These are phyloP conservation scores for Cyclotella kingstonii DNA, from an alignment of 108 stramenopile genomes.

Conservation along the genomic window DNA sequence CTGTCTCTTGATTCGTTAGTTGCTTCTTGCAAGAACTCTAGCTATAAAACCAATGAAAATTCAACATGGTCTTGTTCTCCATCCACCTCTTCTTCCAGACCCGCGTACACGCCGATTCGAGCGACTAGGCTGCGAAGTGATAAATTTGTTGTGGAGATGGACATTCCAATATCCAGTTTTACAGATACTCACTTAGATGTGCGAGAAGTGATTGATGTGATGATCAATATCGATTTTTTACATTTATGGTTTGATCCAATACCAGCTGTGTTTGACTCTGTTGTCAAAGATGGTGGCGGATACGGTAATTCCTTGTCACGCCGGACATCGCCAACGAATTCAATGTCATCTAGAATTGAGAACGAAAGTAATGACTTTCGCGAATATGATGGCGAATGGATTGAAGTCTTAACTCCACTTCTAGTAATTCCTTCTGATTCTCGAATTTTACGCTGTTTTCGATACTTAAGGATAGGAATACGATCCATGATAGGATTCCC, in stretches of 20 bases:
- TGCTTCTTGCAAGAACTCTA: no score
- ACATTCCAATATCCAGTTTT: constrained; percentile 6
- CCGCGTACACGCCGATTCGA: no score
- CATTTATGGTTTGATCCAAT: constrained; percentile 74
- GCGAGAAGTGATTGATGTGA: constrained; percentile 53
- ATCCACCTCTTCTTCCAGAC: no score
- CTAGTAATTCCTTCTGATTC: constrained; percentile 48
- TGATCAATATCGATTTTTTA: constrained; percentile 60
- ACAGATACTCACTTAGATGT: not conserved
- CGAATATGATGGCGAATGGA: constrained; percentile 81
- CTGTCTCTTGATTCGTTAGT: no score
- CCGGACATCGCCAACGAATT: constrained; percentile 6
- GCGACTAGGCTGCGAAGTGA: constrained; percentile 23
- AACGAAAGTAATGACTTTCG: constrained; percentile 5
- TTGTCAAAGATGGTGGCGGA: constrained; percentile 46
- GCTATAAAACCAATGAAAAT: no score
- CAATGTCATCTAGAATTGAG: not conserved
- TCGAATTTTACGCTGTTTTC: constrained; percentile 15
- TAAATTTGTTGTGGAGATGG: constrained; percentile 33
- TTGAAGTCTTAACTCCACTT: constrained; percentile 60
- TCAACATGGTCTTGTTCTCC: no score
- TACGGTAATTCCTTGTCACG: not conserved
- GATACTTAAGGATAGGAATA: constrained; percentile 18
- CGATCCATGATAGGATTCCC: constrained; percentile 41
- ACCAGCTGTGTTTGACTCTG: constrained; percentile 56